phyloP scores from a whole-genome alignment of 768 basidiomycete genomes.

The Lepiota brunneoincarnata region DNA sequence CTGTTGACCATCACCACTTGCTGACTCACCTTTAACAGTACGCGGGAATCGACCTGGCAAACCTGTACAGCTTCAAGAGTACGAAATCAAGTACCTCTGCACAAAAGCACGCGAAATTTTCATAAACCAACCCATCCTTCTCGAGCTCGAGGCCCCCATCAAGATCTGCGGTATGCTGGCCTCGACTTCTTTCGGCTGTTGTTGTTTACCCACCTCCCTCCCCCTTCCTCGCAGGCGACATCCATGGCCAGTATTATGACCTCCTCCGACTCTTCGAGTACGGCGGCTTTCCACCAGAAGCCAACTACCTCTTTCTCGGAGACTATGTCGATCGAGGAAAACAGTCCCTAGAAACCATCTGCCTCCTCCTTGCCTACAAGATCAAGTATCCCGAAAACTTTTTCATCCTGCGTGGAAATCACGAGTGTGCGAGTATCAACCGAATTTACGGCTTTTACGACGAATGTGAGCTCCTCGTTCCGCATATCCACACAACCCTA shows the following conservation, averaged over 20 bases:
- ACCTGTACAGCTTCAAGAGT: conserved; percentile 96
- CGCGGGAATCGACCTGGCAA: conserved; percentile 98
- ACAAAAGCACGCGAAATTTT: conserved; percentile 99
- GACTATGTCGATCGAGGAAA: conserved; percentile 99
- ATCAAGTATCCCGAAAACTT: conserved; percentile 99
- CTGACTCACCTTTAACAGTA: conserved; percentile 51
- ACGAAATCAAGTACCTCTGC: conserved; percentile 99
- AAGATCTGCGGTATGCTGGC: conserved; percentile 92
- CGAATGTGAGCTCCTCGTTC: conserved; percentile 64
- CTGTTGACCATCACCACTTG: conserved; percentile 3
- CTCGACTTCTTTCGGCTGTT: not conserved
- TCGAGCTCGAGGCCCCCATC: conserved; percentile 98
- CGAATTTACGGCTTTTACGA: conserved; percentile 99
- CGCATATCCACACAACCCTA: conserved; percentile 12
- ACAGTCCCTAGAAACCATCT: conserved; percentile 99
- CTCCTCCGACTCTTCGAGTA: conserved; percentile 97
- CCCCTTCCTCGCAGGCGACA: conserved; percentile 67
- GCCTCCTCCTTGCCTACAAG: conserved; percentile 98
- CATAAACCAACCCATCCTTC: conserved; percentile 96
- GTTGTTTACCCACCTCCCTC: conserved; percentile 13
- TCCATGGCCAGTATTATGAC: conserved; percentile 99
- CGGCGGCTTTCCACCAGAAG: conserved; percentile 99
- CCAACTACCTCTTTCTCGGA: conserved; percentile 99
- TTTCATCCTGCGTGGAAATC: conserved; percentile 98
- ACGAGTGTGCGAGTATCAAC: conserved; percentile 99